Conservation (phyloP, 768 basidiomycete genomes). For the Pleurotus eryngii region DNA sequence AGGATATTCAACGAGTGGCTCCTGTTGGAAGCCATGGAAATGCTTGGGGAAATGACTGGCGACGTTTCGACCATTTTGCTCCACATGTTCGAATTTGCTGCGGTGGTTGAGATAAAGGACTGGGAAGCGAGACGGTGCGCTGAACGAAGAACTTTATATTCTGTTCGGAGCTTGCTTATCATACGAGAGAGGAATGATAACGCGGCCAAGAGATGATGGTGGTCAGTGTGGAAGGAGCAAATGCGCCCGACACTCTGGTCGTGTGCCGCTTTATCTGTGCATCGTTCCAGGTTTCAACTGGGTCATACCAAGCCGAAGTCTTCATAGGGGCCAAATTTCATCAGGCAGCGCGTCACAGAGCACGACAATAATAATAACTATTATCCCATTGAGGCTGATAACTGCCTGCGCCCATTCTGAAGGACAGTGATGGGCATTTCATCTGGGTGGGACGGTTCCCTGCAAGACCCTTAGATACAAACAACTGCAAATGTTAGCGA, state of each 20-base stretch:
- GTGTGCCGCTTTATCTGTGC: background rate
- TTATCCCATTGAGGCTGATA: too few species aligned
- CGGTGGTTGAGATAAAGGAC: background rate
- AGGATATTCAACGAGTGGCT: background rate
- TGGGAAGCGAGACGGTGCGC: background rate
- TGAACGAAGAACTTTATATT: background rate
- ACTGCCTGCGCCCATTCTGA: too few species aligned
- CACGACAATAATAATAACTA: too few species aligned
- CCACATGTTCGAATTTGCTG: constrained; percentile 4
- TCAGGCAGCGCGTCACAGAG: too few species aligned
- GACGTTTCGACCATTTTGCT: constrained; percentile 12
- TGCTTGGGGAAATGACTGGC: constrained; percentile 11
- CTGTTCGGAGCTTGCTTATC: constrained; percentile 7
- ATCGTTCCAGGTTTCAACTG: too few species aligned
- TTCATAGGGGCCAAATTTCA: too few species aligned
- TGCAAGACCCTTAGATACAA: too few species aligned
- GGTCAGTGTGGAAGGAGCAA: background rate
- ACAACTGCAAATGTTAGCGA: too few species aligned
- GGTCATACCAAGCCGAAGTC: too few species aligned
- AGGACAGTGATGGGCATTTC: too few species aligned
- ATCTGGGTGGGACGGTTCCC: too few species aligned
- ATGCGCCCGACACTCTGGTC: background rate
- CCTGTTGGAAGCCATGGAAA: background rate
- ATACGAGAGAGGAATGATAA: background rate
- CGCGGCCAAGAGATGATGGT: background rate